Evolutionary conservation across 306 rosid species (phyloP), one percentile per base, ranked within the genome.

Genomic region (Sesbania bispinosa): DNA sequence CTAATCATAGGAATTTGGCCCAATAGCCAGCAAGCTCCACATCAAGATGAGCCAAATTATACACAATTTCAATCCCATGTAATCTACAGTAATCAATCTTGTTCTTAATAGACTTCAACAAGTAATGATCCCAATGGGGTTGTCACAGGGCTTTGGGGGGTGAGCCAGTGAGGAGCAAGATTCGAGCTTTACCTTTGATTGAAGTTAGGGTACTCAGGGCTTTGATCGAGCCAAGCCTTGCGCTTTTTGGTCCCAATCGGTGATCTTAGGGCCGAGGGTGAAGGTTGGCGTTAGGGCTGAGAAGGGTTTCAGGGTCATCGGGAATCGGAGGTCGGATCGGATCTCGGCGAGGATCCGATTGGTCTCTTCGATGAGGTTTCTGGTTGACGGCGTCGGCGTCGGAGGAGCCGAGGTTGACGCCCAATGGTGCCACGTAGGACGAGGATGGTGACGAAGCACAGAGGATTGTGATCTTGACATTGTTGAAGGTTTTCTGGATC

Each of bases 351-450:
- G 86, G 86, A 94, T 82, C 50, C 99, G 88, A 45, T 90, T 89
- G 14, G 96, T 94, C 75, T 94, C 99, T 51, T 91, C 93, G 23
- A 88, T 77, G 10, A 94, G 33, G 36, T 83, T n/a, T 79, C 65
- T 88, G 97, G 76, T 84, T 79, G 15, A 83, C 87, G 67, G 92
- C 82, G 60, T 94, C 97, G 60, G 89, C 43, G 2, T 84, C 94
- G 36, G 99, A 82, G 82, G 83, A 50, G 5, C 85, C 79, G 10
- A 94, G 87, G 74, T 75, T 87, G 58, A 94, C 84, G 4, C 99
- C 99, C 99, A 55, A 91, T 86, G 43, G 99, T 94, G 73, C 99
- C 99, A 4, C 99, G 96, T 8, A 94, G 95, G 52, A 94, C 99
- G 39, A 94, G 92, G 81, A 94, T 94, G 65, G 99, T 91, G 39